Evolutionary conservation across 257 asterid genomes (phyloP).

Genomic region (Solanum corneliomulleri): DNA sequence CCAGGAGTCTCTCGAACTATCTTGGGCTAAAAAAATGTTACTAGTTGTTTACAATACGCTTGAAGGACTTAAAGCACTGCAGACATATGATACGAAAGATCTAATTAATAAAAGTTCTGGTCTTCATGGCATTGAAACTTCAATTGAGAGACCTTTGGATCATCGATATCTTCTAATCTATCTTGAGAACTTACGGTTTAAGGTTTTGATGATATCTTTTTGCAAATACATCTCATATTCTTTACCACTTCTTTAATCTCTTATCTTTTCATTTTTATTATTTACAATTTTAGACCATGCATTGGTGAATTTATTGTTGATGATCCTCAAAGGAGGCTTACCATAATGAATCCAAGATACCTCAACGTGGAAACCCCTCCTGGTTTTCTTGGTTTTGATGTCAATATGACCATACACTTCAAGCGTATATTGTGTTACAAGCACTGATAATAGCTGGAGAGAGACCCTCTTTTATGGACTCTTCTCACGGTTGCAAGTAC

Average conservation of each 20-base stretch:
- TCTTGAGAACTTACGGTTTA: constrained; percentile 59
- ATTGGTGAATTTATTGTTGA: constrained; percentile 44
- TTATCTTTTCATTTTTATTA: constrained; percentile 1
- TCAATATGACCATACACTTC: constrained; percentile 59
- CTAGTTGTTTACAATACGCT: constrained; percentile 65
- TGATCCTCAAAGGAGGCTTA: constrained; percentile 73
- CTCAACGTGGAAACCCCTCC: constrained; percentile 48
- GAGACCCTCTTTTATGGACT: constrained; percentile 80
- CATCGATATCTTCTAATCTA: constrained; percentile 48
- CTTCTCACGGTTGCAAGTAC: constrained; percentile 65
- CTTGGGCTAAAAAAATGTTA: constrained; percentile 64
- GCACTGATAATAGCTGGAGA: constrained; percentile 43
- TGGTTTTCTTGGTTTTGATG: constrained; percentile 91
- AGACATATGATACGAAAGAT: constrained; percentile 49
- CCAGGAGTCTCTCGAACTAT: constrained; percentile 57
- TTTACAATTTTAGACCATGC: constrained; percentile 43
- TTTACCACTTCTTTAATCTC: neutral
- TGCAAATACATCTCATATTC: neutral
- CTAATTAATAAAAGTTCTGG: constrained; percentile 28
- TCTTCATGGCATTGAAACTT: constrained; percentile 46
- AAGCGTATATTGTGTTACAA: constrained; percentile 24
- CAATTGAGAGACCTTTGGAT: constrained; percentile 1
- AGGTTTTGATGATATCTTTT: neutral
- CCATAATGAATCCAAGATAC: constrained; percentile 48
- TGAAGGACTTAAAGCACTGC: constrained; percentile 51